Evolutionary conservation across 768 basidiomycete genomes (phyloP).

Genomic region (Podaxis pistillaris): DNA sequence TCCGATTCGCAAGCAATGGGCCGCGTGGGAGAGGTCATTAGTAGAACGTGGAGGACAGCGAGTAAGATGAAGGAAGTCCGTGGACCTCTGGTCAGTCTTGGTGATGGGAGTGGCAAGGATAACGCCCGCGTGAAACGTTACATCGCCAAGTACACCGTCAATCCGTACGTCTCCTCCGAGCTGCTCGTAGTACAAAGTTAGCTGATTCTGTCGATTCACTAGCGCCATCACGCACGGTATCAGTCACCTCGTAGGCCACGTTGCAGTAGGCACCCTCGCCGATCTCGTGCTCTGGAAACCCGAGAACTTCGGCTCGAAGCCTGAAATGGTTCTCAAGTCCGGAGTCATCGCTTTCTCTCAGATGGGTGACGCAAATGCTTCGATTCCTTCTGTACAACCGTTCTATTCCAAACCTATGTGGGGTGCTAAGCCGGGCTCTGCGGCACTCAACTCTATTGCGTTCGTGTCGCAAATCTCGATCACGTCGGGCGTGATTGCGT

Average conservation of each 20-base stretch:
- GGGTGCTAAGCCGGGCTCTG: conserved; percentile 76
- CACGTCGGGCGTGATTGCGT: conserved; percentile 48
- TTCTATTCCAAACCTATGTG: conserved; percentile 89
- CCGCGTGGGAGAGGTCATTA: conserved; percentile 90
- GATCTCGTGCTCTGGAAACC: conserved; percentile 97
- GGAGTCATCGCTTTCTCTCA: conserved; percentile 92
- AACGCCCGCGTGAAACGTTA: conserved; percentile 94
- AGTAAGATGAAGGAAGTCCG: conserved; percentile 85
- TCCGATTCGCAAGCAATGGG: conserved; percentile 99
- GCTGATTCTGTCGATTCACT: conserved; percentile 2
- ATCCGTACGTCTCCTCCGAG: conserved; percentile 65
- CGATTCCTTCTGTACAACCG: conserved; percentile 95
- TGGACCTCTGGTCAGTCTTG: conserved; percentile 70
- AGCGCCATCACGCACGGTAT: conserved; percentile 96
- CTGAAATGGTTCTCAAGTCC: conserved; percentile 93
- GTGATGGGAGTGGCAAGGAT: conserved; percentile 69
- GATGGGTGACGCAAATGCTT: conserved; percentile 97
- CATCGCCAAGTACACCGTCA: conserved; percentile 95
- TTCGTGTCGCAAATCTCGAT: conserved; percentile 69
- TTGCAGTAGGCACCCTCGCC: conserved; percentile 80
- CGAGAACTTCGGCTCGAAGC: conserved; percentile 88
- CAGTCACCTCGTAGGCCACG: conserved; percentile 79
- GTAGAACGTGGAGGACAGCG: conserved; percentile 95
- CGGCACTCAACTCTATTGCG: conserved; percentile 78
- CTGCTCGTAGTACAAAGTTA: neutral